Evolutionary conservation across 257 asterid genomes (phyloP).

Genomic region (Ilex asprella): DNA sequence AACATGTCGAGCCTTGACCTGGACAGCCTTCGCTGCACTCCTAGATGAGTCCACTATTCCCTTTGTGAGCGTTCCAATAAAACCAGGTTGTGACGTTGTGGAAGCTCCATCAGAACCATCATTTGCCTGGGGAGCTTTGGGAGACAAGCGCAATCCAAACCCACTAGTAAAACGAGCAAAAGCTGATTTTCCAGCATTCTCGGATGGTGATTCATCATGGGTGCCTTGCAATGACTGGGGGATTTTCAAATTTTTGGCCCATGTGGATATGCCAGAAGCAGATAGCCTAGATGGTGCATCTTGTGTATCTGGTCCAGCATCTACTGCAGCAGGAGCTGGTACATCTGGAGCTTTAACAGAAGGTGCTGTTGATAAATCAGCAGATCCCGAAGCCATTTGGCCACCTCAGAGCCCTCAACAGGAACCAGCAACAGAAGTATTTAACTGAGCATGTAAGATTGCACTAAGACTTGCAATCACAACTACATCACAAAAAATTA

Average conservation of each 20-base stretch:
- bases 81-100: conserved; percentile 58
- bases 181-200: conserved; percentile 52
- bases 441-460: neutral
- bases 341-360: conserved; percentile 28
- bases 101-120: conserved; percentile 52
- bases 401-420: conserved; percentile 15
- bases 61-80: conserved; percentile 78
- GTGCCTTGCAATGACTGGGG: conserved; percentile 76
- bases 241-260: conserved; percentile 90
- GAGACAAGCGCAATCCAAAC: conserved; percentile 67
- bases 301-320: conserved; percentile 34
- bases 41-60: conserved; percentile 95
- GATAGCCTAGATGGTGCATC: conserved; percentile 57
- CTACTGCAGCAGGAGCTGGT: conserved; percentile 18
- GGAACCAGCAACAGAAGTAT: conserved; percentile 2
- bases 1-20: conserved; percentile 95
- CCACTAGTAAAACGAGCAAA: conserved; percentile 79
- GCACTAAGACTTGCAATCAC: neutral
- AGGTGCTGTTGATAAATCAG: conserved; percentile 36
- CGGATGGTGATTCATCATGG: conserved; percentile 63
- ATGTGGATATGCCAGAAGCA: conserved; percentile 71
- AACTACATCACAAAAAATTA: no score
- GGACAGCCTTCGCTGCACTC: conserved; percentile 93
- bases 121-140: conserved; percentile 65
- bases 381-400: conserved; percentile 49